phyloP scores from a whole-genome alignment of 1,284 basidiomycete genomes.

The Bondarzewia mesenterica region DNA sequence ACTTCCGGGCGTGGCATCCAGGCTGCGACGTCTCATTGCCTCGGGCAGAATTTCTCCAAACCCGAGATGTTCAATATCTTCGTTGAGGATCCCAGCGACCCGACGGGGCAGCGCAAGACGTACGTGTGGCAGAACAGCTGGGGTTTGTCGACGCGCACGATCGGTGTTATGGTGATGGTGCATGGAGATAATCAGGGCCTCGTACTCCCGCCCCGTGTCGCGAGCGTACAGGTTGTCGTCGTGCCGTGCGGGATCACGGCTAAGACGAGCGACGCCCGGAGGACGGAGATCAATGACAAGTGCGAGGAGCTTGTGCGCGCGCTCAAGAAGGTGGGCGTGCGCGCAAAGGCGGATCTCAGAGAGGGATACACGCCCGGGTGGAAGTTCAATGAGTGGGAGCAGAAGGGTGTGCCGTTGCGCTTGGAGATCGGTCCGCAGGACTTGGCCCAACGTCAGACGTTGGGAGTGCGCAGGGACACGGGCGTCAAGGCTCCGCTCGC shows the following conservation, averaged over 20 bases:
- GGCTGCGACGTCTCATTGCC: conserved; percentile 94
- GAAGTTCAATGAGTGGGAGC: conserved; percentile 99
- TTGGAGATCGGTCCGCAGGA: conserved; percentile 97
- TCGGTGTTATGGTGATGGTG: conserved; percentile 99
- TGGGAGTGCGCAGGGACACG: conserved; percentile 86
- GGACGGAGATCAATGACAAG: conserved; percentile 70
- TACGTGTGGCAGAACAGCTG: conserved; percentile 98
- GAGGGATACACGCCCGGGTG: conserved; percentile 97
- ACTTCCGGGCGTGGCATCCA: conserved; percentile 97
- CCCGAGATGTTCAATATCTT: conserved; percentile 97
- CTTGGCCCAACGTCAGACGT: conserved; percentile 74
- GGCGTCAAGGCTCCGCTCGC: conserved; percentile 73
- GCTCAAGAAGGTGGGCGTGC: conserved; percentile 68
- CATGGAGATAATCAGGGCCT: conserved; percentile 98
- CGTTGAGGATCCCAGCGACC: conserved; percentile 87
- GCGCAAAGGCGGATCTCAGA: conserved; percentile 86
- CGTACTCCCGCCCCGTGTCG: conserved; percentile 92
- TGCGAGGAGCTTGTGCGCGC: conserved; percentile 70
- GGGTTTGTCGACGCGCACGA: conserved; percentile 94
- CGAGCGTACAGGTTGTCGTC: conserved; percentile 86
- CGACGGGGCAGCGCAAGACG: conserved; percentile 58
- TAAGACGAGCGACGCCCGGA: conserved; percentile 66
- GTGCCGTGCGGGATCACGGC: conserved; percentile 91
- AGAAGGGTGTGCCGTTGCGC: conserved; percentile 95
- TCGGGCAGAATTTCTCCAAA: conserved; percentile 97